Base-by-base conservation (phyloP, 371 early-diverging fungal species). In the Haplosporangium sp. region DNA sequence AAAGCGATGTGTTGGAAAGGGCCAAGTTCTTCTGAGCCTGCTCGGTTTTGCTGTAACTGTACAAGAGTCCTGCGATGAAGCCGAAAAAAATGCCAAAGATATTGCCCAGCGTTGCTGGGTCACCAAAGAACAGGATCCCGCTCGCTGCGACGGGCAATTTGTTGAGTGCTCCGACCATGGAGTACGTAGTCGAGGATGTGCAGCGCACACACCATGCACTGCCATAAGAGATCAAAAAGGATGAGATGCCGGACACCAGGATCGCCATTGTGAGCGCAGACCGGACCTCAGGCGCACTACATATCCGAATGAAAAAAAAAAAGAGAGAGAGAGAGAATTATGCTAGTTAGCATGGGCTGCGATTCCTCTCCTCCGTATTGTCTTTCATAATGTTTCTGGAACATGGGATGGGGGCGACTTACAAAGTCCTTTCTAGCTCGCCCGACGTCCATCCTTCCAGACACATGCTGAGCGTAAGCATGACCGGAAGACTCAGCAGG, bases 91-190 rank as follows among this genome's bases (percentile, higher is more conserved):
- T 94, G 4, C 95, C 95, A 42, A 90, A 82, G 36, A 98, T 88
- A 58, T 91, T 91, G 42, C 92, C 93, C 29, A 89, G 74, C 0
- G 96, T 94, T 37, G 94, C 91, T 18, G 92, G 91, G 73, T 95
- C 97, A 46, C 91, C 90, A 82, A 98, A 95, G 83, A 97, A 96
- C 13, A 98, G 60, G 86, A 99, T 95, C 29, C 99, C 99, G 55
- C 95, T 92, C 41, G 96, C 83, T 6, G 99, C 96, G 48, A 99
- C 94, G 5, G 99, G 96, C 29, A 99, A 86, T 81, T 99, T 99
- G 85, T 99, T 99, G 42, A 99, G 86, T 1, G 99, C 98, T 18
- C 99, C 99, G n/a, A 97, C 95, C 99, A 99, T 99, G 53, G 94
- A 94, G 82, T 98, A 95, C 0, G 99, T 98, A 6, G 99, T 99